Percentiles rank a stretch among this genome's conserved stretches.
Conservation (phyloP, 2,329 filamentous ascomycete species). For the Pezicula carpinea region DNA sequence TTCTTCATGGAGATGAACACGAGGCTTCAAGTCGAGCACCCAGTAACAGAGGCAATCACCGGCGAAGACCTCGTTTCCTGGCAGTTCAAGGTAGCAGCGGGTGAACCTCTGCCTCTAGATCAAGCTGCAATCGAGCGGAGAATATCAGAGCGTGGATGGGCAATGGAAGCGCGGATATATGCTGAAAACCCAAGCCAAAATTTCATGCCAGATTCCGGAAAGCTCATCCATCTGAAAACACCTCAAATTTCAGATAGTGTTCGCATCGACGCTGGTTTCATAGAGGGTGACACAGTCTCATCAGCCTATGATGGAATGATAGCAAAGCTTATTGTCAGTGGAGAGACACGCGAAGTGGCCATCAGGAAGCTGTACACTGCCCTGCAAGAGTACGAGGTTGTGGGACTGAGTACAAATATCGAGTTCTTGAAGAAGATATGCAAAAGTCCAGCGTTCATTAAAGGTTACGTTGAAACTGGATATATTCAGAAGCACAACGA, state of each 20-base stretch:
- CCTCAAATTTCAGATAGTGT: conserved; percentile 67
- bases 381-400: conserved; percentile 85
- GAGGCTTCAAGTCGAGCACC: conserved; percentile 91
- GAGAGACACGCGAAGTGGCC: conserved; percentile 70
- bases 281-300: conserved; percentile 85
- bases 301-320: conserved; percentile 99
- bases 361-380: conserved; percentile 78
- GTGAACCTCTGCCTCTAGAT: conserved; percentile 59
- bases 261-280: conserved; percentile 89
- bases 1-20: conserved; percentile 86
- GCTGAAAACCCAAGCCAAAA: conserved; percentile 89
- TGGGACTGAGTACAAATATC: conserved; percentile 90
- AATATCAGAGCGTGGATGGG: conserved; percentile 74
- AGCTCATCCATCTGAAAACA: conserved; percentile 75
- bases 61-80: conserved; percentile 82
- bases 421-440: conserved; percentile 92
- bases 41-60: conserved; percentile 79
- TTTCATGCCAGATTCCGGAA: conserved; percentile 92
- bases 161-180: conserved; percentile 94
- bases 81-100: conserved; percentile 85
- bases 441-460: conserved; percentile 73
- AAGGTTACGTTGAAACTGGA: conserved; percentile 87
- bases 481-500: conserved; percentile 87
- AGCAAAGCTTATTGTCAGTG: conserved; percentile 90
- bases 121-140: conserved; percentile 61